Base-by-base conservation (phyloP, 140 eudicot species). In the Oenanthe javanica region DNA sequence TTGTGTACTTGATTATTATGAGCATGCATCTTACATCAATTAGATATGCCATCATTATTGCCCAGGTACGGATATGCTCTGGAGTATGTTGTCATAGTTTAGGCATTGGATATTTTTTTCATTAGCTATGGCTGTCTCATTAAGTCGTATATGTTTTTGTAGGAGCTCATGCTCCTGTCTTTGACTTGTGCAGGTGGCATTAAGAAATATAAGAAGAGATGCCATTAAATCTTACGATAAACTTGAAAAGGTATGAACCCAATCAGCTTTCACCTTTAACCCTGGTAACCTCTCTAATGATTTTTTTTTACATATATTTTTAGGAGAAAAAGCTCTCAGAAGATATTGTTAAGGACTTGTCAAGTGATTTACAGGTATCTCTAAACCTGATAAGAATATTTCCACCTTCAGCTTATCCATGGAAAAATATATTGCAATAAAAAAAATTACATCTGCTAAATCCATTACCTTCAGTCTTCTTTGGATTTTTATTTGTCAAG, bases 271-370 rank as follows among this genome's bases (percentile, higher is more conserved):
- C 69, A 27, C 15, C 25, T 75, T 49, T 75, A 11, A 72, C 36
- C 71, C 76, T 77, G 9, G 14, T 23, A 19, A 3, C 46, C 57
- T 59, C 54, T 43, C 55, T 75, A 27, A 52, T 75, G 27, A 50
- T 31, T 31, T 83, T 67, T 14, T 6, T 72, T 16, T 9, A 69
- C 69, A 71, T 31, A 31, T 76, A 6, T 15, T 80, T 81, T 75
- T 89, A 94, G 98, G 98, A 94, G 88, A 94, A 94, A 86, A 94
- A 94, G 85, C 91, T 92, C 78, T 94, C 98, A 18, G 98, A 94
- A 88, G 98, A 94, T 87, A 89, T 87, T 82, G 88, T 90, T 52
- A 94, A 90, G 88, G 98, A 94, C 86, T 88, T 92, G 31, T 82
- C 97, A 0, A 85, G 85, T 85, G 97, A 92, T 89, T 86, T 94